These are phyloP conservation scores for Podospora pseudopauciseta DNA, from an alignment of 495 filamentous ascomycete species.

Conservation along the genomic window DNA sequence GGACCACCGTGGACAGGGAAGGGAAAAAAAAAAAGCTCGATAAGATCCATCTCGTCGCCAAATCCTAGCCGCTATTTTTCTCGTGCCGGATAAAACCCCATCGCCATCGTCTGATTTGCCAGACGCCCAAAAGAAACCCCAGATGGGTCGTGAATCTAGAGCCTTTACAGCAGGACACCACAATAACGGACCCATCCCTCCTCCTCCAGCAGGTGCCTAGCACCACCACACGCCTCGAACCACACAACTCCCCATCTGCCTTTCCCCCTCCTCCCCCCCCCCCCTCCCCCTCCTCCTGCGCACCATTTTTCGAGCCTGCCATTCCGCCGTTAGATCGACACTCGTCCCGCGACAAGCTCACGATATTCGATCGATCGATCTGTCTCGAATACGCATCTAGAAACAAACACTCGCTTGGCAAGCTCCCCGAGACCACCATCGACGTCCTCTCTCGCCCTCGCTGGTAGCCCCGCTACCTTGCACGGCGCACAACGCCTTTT, in stretches of 20 bases:
- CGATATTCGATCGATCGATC: not conserved
- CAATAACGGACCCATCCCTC: not conserved
- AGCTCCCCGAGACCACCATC: not conserved
- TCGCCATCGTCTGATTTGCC: conserved; percentile 1
- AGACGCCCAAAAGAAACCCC: not conserved
- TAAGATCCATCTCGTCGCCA: conserved; percentile 3
- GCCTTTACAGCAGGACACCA: not conserved
- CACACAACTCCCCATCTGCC: not conserved
- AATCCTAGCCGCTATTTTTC: not conserved
- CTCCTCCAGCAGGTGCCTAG: not conserved
- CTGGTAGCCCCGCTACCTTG: not conserved
- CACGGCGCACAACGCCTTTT: not conserved
- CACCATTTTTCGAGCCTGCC: not conserved
- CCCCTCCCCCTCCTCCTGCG: not conserved
- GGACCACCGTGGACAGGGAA: conserved; percentile 5
- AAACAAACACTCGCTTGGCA: not conserved
- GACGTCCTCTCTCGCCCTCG: not conserved
- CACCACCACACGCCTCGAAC: not conserved
- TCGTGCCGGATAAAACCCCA: not conserved
- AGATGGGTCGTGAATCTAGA: not conserved
- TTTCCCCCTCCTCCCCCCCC: not conserved
- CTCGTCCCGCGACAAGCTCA: not conserved
- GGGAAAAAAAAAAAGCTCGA: conserved; percentile 7
- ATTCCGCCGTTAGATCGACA: not conserved
- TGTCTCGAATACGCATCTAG: not conserved